Evolutionary conservation across 2,329 filamentous ascomycete species (phyloP).

Genomic region (Sphaerulina populicola): DNA sequence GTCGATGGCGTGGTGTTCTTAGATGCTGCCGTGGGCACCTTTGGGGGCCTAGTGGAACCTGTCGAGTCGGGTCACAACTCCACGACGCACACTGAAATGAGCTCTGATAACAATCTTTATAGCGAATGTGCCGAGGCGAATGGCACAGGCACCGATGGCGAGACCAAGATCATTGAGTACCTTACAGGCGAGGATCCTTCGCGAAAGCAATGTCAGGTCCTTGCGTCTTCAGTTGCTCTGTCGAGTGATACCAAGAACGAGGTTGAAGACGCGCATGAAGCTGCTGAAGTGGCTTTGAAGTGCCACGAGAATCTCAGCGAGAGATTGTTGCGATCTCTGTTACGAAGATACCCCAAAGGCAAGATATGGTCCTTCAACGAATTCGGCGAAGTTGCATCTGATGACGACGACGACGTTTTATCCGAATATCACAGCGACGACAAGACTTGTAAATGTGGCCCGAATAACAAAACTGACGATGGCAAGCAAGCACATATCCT

Average conservation of each 20-base stretch:
- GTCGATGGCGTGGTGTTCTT: conserved; percentile 44
- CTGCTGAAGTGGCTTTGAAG: conserved; percentile 6
- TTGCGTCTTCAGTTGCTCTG: conserved; percentile 18
- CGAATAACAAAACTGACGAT: neutral
- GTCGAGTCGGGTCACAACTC: conserved; percentile 12
- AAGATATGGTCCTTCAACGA: conserved; percentile 32
- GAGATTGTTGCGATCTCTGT: conserved; percentile 20
- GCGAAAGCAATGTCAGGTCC: conserved; percentile 17
- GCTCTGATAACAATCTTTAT: conserved; percentile 13
- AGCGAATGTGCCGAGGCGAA: conserved; percentile 14
- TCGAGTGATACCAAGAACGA: conserved; percentile 3
- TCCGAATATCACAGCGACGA: conserved; percentile 18
- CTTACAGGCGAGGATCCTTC: conserved; percentile 8
- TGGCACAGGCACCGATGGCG: conserved; percentile 18
- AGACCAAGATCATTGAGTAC: conserved; percentile 14
- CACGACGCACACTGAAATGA: conserved; percentile 13
- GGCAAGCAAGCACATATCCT: conserved; percentile 9
- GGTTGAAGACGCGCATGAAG: conserved; percentile 2
- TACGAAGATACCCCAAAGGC: conserved; percentile 30
- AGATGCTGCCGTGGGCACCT: conserved; percentile 30
- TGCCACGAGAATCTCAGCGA: conserved; percentile 18
- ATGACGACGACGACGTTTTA: conserved; percentile 25
- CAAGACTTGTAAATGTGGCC: conserved; percentile 9
- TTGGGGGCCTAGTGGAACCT: conserved; percentile 23
- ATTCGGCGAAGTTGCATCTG: conserved; percentile 24